phyloP scores from a whole-genome alignment of 441 rosid genomes.

The Manihot esculenta region DNA sequence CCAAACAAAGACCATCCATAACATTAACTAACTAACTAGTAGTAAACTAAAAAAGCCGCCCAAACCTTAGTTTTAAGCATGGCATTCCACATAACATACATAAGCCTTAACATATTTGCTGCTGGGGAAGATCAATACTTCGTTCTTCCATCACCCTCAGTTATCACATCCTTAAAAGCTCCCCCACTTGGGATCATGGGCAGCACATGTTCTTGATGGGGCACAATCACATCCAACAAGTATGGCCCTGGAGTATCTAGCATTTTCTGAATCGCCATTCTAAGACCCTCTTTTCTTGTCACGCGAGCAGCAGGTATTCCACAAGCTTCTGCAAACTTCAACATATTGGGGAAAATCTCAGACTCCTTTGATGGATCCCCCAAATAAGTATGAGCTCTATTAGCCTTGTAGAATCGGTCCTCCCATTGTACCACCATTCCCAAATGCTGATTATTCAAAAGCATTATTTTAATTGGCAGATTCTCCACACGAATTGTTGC shows the following conservation, averaged over 20 bases:
- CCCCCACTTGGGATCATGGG: conserved; percentile 98
- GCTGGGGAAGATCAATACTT: conserved; percentile 18
- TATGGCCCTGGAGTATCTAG: conserved; percentile 90
- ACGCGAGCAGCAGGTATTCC: conserved; percentile 89
- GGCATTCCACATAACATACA: conserved; percentile 1
- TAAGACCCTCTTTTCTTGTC: conserved; percentile 54
- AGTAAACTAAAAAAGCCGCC: background rate
- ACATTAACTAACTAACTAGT: background rate
- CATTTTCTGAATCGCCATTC: conserved; percentile 80
- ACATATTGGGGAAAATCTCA: conserved; percentile 81
- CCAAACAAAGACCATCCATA: conserved; percentile 2
- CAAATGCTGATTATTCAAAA: conserved; percentile 89
- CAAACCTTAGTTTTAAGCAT: conserved; percentile 1
- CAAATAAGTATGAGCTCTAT: conserved; percentile 83
- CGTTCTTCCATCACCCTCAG: conserved; percentile 85
- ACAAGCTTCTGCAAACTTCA: conserved; percentile 81
- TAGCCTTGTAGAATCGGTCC: conserved; percentile 89
- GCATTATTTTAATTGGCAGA: conserved; percentile 73
- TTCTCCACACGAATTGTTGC: conserved; percentile 85
- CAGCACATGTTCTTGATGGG: conserved; percentile 94
- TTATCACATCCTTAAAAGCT: conserved; percentile 74
- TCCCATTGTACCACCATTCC: conserved; percentile 99
- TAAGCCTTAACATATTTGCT: background rate
- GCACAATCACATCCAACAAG: conserved; percentile 81
- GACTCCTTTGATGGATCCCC: conserved; percentile 71